A percentile compares a stretch with the other conserved stretches of the same genome.
phyloP scores from a whole-genome alignment of 2,329 filamentous ascomycete genomes.

The Exophiala dermatitidis region DNA sequence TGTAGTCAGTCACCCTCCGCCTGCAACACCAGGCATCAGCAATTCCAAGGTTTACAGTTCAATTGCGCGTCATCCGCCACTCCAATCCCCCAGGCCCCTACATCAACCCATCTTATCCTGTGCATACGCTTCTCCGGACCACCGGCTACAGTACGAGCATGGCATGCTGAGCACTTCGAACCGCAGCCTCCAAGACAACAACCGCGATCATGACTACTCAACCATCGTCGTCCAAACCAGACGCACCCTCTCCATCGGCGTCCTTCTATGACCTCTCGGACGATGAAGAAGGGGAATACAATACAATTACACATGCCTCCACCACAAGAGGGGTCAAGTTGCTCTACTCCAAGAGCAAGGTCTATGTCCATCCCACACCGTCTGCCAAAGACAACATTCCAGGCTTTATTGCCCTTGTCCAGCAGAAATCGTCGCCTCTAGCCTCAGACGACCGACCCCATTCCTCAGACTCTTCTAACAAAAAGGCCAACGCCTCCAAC shows the following conservation, averaged over 20 bases:
- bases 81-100: background rate
- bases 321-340: constrained; percentile 82
- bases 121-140: too few relatives aligned
- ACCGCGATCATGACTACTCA: constrained; percentile 4
- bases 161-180: background rate
- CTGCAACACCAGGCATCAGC: constrained; percentile 15
- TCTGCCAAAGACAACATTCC: constrained; percentile 93
- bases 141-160: background rate
- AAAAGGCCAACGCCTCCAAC: constrained; percentile 48
- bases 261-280: constrained; percentile 96
- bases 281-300: constrained; percentile 90
- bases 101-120: background rate
- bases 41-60: constrained; percentile 8
- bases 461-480: constrained; percentile 39
- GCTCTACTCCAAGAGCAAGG: constrained; percentile 95
- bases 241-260: constrained; percentile 63
- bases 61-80: background rate
- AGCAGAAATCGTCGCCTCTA: constrained; percentile 59
- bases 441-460: constrained; percentile 32
- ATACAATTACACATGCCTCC: constrained; percentile 76
- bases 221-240: constrained; percentile 10
- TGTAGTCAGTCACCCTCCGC: background rate
- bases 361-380: constrained; percentile 91
- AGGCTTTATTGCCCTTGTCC: constrained; percentile 84
- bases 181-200: background rate